These are phyloP conservation scores for Ciborinia camelliae DNA, from an alignment of 2,329 filamentous ascomycete species.

Conservation along the genomic window DNA sequence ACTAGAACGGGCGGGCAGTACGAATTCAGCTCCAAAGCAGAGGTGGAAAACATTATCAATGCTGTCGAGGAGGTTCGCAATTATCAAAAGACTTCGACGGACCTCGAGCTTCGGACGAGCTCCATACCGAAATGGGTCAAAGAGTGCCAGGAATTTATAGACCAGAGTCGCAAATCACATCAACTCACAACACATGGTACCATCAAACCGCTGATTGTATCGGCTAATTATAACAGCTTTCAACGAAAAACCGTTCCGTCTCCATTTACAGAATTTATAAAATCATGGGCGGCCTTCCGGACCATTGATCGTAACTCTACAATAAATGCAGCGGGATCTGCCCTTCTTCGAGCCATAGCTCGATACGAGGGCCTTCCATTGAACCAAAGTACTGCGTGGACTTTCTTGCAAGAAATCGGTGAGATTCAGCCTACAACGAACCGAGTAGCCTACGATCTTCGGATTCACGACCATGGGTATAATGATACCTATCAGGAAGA, in stretches of 20 bases:
- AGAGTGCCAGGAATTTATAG: slow-evolving; percentile 50
- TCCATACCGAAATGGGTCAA: slow-evolving; percentile 43
- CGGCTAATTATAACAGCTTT: not conserved
- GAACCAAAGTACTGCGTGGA: slow-evolving; percentile 50
- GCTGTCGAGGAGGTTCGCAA: slow-evolving; percentile 47
- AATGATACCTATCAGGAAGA: not conserved
- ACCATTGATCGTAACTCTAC: slow-evolving; percentile 52
- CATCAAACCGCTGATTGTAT: slow-evolving; percentile 40
- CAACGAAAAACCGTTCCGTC: slow-evolving; percentile 4
- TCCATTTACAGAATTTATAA: slow-evolving; percentile 50
- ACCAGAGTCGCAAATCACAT: slow-evolving; percentile 49
- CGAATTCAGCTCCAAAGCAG: slow-evolving; percentile 55
- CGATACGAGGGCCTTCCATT: slow-evolving; percentile 54
- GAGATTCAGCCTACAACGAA: slow-evolving; percentile 70
- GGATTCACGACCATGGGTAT: slow-evolving; percentile 38
- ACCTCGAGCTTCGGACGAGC: not conserved
- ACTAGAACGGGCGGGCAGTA: slow-evolving; percentile 56
- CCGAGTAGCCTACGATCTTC: slow-evolving; percentile 56
- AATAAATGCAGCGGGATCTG: slow-evolving; percentile 59
- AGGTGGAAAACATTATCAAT: slow-evolving; percentile 49
- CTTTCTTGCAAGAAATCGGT: slow-evolving; percentile 74
- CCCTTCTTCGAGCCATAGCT: slow-evolving; percentile 58
- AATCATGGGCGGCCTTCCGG: slow-evolving; percentile 60
- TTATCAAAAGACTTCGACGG: slow-evolving; percentile 20
- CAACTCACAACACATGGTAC: slow-evolving; percentile 51